Base-by-base conservation (phyloP, 495 filamentous ascomycete genomes). In the Aspergillus diversus region DNA sequence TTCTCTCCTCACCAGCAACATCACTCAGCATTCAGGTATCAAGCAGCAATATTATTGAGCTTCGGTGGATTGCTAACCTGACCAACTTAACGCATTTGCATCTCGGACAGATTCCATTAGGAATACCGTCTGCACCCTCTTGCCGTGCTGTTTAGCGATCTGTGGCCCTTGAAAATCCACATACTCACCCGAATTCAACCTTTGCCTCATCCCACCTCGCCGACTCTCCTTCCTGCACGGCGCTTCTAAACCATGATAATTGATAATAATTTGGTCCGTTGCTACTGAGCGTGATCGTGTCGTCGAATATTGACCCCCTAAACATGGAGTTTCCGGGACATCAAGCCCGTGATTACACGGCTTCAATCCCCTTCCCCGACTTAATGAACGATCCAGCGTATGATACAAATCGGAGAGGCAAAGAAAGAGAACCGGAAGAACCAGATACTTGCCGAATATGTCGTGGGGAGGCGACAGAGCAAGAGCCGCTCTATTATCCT, bases 361-460 rank as follows among this genome's bases (percentile, higher is more conserved):
- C 43, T 6, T 48, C 62, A 33, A 35, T 70, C n/a, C 58, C 69
- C 32, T 75, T 73, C 27, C 82, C 84, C 33, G 88, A 90, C 67
- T 59, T 89, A 59, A 89, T 89, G 87, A 89, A 89, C 76, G 87
- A 90, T 64, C 81, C 84, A 46, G 74, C 83, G 57, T 87, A 81
- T 66, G 74, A 73, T 57, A 70, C 67, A 58, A 76, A 70, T 60
- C 66, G 64, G 33, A 71, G 74, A 69, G 73, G 73, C 57, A 79
- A 77, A 63, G 76, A 77, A 34, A 75, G 70, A 54, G 75, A 74
- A 32, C 43, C 74, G 27, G 80, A 83, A 52, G 82, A 85, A 49
- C 70, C 84, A 33, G 92, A 97, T 70, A 96, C 92, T 27, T 99
- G 95, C 75, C 86, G 95, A 51, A 98, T 99, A 78, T 99, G 95